Conservation (phyloP, 805 yeast species). For the Suhomyces xylopsoci region DNA sequence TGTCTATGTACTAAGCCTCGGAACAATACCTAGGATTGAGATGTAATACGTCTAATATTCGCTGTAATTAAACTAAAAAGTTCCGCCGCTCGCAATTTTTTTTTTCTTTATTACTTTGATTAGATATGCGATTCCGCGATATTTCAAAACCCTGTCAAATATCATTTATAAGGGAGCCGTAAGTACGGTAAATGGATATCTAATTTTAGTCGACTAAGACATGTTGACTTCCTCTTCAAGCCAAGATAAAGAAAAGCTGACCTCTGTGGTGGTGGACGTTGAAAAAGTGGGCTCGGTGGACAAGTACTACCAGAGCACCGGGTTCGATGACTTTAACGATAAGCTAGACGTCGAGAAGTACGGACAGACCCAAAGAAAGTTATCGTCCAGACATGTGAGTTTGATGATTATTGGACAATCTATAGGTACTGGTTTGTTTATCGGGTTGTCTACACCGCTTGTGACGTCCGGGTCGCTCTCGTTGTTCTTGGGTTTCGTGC, state of each 20-base stretch:
- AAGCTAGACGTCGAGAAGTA: constrained; percentile 24
- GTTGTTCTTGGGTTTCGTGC: constrained; percentile 30
- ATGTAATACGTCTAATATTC: not conserved
- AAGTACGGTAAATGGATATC: not conserved
- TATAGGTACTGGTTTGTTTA: constrained; percentile 36
- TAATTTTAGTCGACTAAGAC: not conserved
- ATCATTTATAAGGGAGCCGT: not conserved
- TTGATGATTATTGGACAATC: constrained; percentile 35
- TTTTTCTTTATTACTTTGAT: not conserved
- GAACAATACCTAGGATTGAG: not conserved
- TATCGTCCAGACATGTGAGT: constrained; percentile 31
- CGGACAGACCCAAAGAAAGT: constrained; percentile 28
- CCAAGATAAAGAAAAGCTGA: not conserved
- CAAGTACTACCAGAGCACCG: constrained; percentile 3
- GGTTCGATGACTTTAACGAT: constrained; percentile 24
- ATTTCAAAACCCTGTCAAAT: not conserved
- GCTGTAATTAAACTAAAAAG: not conserved
- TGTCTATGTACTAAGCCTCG: not conserved
- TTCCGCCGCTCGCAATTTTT: not conserved
- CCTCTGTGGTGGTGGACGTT: constrained; percentile 5
- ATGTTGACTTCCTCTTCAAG: not conserved
- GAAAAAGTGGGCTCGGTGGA: constrained; percentile 8
- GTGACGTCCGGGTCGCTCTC: constrained; percentile 32
- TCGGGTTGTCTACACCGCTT: constrained; percentile 31
- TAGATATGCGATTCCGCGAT: not conserved